Base-by-base conservation (phyloP, 192 early-diverging fungal species). In the Podila epigama region DNA sequence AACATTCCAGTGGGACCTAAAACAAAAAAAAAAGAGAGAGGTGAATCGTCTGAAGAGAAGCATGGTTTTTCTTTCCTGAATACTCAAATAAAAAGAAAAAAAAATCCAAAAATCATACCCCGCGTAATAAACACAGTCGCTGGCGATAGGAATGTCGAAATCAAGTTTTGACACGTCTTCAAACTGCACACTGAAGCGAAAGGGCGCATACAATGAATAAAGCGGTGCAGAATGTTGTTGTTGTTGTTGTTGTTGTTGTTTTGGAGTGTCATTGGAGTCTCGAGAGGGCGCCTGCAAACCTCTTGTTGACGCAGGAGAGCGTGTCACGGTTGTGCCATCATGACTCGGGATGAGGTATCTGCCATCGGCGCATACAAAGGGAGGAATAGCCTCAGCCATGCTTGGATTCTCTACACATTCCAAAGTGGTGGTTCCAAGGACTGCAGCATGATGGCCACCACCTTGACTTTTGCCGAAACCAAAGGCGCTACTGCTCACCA, bases 1-100 rank as follows among this genome's bases (percentile, higher is more conserved):
- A 58, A 86, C 75, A 22, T 86, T 86, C 87, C 87, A 88, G 59
- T 79, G 70, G 33, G 87, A 88, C 22, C 87, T 88, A 73, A n/a
- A n/a, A n/a, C n/a, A n/a, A n/a, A n/a, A n/a, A n/a, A n/a, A n/a
- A n/a, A n/a, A n/a, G n/a, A n/a, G n/a, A n/a, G n/a, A n/a, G n/a
- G n/a, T n/a, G n/a, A n/a, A n/a, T n/a, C n/a, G n/a, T n/a, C n/a
- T n/a, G n/a, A n/a, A n/a, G n/a, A n/a, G n/a, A n/a, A n/a, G n/a
- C n/a, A n/a, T n/a, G n/a, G n/a, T n/a, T n/a, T n/a, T n/a, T n/a
- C n/a, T n/a, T n/a, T n/a, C n/a, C 5, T 22, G 2, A 32, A 20
- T 37, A 5, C 28, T n/a, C 29, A 25, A 3, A 39, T 22, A 39
- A 29, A 33, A 57, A 22, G 16, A 31, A 5, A 12, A 0, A 8